These are phyloP conservation scores for Paspalum vaginatum DNA, from an alignment of 176 grass and related monocot species.

Conservation along the genomic window DNA sequence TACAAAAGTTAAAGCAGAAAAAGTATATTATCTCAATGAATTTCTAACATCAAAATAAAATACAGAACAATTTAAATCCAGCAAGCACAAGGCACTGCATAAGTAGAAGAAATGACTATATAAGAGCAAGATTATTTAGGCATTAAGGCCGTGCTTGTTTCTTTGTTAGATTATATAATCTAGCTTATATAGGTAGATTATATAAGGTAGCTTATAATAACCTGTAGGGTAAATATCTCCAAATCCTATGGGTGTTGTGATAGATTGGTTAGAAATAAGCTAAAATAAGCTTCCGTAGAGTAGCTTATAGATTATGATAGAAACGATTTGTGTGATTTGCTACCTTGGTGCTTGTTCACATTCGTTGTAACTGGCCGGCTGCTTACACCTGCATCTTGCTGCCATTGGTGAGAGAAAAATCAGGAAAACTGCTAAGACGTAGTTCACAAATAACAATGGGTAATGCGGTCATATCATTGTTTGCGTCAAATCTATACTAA, in stretches of 20 bases:
- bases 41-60: neutral
- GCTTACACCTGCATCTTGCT: slow-evolving; percentile 62
- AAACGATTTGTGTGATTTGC: neutral
- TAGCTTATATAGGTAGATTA: no score
- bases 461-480: neutral
- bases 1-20: slow-evolving; percentile 15
- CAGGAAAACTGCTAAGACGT: slow-evolving; percentile 7
- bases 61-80: slow-evolving; percentile 12
- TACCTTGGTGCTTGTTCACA: slow-evolving; percentile 56
- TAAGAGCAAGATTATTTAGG: neutral
- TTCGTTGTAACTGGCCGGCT: slow-evolving; percentile 33
- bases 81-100: neutral
- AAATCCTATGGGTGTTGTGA: no score
- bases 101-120: neutral
- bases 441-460: neutral
- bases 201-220: no score
- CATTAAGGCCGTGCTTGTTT: no score
- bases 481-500: slow-evolving; percentile 18
- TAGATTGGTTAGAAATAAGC: no score
- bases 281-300: no score
- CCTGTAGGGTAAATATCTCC: no score
- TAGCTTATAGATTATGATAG: no score
- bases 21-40: neutral
- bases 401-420: slow-evolving; percentile 25
- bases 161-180: no score